phyloP scores from a whole-genome alignment of 2,329 filamentous ascomycete species.

The Pseudogymnoascus sp. region DNA sequence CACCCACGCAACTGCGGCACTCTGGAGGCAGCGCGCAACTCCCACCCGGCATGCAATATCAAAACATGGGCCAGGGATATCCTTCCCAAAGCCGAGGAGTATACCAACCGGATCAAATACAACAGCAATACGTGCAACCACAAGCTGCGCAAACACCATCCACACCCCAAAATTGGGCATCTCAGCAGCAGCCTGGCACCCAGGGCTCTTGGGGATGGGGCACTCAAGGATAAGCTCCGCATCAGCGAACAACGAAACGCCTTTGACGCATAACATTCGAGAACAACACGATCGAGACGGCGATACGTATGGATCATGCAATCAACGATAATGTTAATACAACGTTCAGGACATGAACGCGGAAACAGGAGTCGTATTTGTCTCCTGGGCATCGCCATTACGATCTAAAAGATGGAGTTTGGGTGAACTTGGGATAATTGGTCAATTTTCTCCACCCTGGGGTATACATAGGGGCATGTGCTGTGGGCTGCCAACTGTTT shows the following conservation, averaged over 20 bases:
- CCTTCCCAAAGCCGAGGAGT: slow-evolving; percentile 47
- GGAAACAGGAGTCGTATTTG: slow-evolving; percentile 7
- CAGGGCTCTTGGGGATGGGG: slow-evolving; percentile 26
- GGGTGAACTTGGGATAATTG: slow-evolving; percentile 5
- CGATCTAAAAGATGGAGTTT: slow-evolving; percentile 2
- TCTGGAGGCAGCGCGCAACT: slow-evolving; percentile 46
- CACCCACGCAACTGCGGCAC: slow-evolving; percentile 53
- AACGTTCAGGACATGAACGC: slow-evolving; percentile 5
- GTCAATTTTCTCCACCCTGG: background rate
- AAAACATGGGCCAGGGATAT: slow-evolving; percentile 54
- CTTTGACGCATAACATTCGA: slow-evolving; percentile 6
- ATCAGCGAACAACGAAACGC: slow-evolving; percentile 4
- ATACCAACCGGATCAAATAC: slow-evolving; percentile 54
- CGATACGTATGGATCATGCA: slow-evolving; percentile 6
- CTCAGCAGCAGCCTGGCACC: slow-evolving; percentile 23
- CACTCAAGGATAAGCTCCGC: slow-evolving; percentile 11
- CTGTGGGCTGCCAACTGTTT: slow-evolving; percentile 1
- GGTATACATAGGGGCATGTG: background rate
- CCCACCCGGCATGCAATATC: slow-evolving; percentile 52
- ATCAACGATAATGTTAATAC: slow-evolving; percentile 11
- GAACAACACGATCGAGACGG: slow-evolving; percentile 3
- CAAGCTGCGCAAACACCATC: slow-evolving; percentile 33
- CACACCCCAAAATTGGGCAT: slow-evolving; percentile 26
- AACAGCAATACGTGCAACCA: slow-evolving; percentile 61
- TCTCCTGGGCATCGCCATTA: background rate